These are phyloP conservation scores for Vitis cinerea DNA, from an alignment of 164 flowering plant genomes.

Conservation along the genomic window DNA sequence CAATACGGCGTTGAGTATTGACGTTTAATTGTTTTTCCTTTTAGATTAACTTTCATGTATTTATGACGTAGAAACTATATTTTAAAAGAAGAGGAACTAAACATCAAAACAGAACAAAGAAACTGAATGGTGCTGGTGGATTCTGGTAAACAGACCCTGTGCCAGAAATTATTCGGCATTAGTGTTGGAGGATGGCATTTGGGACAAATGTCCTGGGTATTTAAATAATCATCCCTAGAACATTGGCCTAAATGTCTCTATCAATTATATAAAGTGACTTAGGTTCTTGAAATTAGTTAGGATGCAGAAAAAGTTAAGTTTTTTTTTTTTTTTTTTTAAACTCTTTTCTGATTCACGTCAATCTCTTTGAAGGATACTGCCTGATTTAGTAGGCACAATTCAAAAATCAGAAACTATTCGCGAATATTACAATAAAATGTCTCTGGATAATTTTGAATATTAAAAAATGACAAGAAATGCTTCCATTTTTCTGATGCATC, in stretches of 20 bases:
- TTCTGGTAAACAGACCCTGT: neutral
- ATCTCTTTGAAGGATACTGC: too few relatives aligned
- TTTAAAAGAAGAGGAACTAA: neutral
- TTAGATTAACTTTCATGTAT: neutral
- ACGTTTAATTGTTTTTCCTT: too few relatives aligned
- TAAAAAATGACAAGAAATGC: too few relatives aligned
- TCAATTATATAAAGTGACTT: neutral
- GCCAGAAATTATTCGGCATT: neutral
- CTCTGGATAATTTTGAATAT: too few relatives aligned
- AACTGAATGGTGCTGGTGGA: neutral
- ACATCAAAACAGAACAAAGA: neutral
- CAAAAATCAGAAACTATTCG: neutral
- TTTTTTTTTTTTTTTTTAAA: too few relatives aligned
- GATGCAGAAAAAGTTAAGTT: neutral
- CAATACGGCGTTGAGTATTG: too few relatives aligned
- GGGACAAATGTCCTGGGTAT: neutral
- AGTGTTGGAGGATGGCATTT: neutral
- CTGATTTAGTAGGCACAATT: neutral
- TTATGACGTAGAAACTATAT: neutral
- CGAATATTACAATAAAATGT: too few relatives aligned
- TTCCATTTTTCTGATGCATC: too few relatives aligned
- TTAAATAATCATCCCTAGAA: neutral
- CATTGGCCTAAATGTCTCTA: neutral
- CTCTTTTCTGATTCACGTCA: too few relatives aligned
- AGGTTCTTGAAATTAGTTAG: neutral